Evolutionary conservation across 2,329 filamentous ascomycete genomes (phyloP), one percentile per base, ranked within the genome.

Genomic region (Metarhizium album): DNA sequence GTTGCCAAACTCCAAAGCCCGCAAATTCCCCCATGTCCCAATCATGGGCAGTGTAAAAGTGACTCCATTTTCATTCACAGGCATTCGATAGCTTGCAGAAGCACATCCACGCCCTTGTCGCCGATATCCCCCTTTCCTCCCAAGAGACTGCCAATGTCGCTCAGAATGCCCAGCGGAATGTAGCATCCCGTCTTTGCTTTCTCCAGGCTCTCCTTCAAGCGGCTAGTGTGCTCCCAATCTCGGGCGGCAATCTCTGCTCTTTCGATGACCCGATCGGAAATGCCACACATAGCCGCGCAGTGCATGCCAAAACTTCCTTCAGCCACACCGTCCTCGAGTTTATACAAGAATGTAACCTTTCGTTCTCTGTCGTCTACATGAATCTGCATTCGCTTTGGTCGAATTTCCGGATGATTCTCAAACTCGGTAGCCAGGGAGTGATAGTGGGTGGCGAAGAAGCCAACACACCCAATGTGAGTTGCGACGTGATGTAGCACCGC

Each of bases 291-390:
- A 53, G 89, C 85, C 1, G 93, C 93, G 64, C 93, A 98, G 67
- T 98, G 93, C 93, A 98, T 98, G 60, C 93, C 93, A 62, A 97
- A 98, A 62, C 88, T 95, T 16, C 93, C 93, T 67, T 97, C 90
- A 0, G 93, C 93, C 9, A 97, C 89, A 2, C 93, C 93, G 14
- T 88, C 80, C 67, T 97, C 93, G 0, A 98, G 79, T 62, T 88
- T 90, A 72, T 98, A 98, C 50, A 98, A 67, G 70, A 98, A 98
- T 0, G 91, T 96, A n/a, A 98, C 83, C n/a, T 84, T 82, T 23
- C 88, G 80, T 52, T 88, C 79, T 45, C 77, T 79, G 4, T 93
- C 87, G 56, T 98, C 91, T 2, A 98, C 93, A 52, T 90, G 81
- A 52, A 98, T 97, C 55, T 88, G 86, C 93, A 98, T 98, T 14